Evolutionary conservation across 1,284 basidiomycete genomes (phyloP), one percentile per base, ranked within the genome.

Genomic region (Ustilago xerochloae): DNA sequence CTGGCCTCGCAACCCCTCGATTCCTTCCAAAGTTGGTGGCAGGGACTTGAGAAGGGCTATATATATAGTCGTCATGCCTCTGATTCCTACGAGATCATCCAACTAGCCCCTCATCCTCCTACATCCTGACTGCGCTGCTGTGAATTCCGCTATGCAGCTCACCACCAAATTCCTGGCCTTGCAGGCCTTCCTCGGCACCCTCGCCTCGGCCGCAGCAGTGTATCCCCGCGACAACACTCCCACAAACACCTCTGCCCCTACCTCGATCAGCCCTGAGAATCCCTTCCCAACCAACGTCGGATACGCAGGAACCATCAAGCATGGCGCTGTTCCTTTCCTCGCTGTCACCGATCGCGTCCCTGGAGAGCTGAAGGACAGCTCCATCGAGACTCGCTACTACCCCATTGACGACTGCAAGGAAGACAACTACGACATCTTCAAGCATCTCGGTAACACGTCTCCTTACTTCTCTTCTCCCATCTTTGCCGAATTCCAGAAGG

Each of bases 201-300:
- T 56, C 47, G 66, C 63, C 39, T 62, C 60, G 46, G 60, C 59
- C 1, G 65, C 59, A 2, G 53, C 56, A 5, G 6, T 68, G 26
- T 6, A 55, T 6, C 60, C 60, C 16, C 66, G 67, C 45, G 46
- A 53, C 22, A 41, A 33, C 12, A 33, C 49, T 6, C 10, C 66
- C 16, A 63, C 62, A 58, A 63, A 54, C 54, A 12, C 58, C 5
- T 53, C 52, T 20, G 48, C 48, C 8, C 58, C 59, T 4, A 62
- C 65, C 28, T 58, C 65, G 24, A 68, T 53, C 63, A 67, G 57
- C 26, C 56, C 70, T 4, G 33, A 43, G n/a, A 43, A 49, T 20
- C 58, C 71, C 0, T 82, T 77, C 63, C 80, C 81, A 26, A 82
- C 81, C 48, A 72, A 79, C 55, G 75, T 82, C 29, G 80, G 81